Evolutionary conservation across 2,329 filamentous ascomycete genomes (phyloP), one percentile per base, ranked within the genome.

Genomic region (Sarocladium oryzae): DNA sequence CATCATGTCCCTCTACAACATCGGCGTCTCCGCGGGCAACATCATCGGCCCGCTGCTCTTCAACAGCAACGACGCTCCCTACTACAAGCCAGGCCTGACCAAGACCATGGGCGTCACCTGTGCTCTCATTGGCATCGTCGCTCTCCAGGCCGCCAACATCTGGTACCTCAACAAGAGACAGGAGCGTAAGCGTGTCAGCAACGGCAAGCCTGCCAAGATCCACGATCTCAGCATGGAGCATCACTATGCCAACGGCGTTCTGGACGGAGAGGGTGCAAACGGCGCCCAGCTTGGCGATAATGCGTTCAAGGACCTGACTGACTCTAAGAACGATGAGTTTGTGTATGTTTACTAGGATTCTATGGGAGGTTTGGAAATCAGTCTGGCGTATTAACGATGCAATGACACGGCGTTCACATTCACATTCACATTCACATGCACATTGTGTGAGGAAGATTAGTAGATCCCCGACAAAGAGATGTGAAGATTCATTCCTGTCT

Each of bases 41-140:
- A 85, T 88, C 52, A 73, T 87, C 58, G 84, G 83, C 0, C 84
- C 83, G 0, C 63, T 86, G 0, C 69, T 86, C 0, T 86, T 86
- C 66, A 74, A 69, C 54, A 66, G 72, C 9, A 68, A 69, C 5
- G 79, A 85, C 52, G 77, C 79, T 0, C 84, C 83, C 0, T 60
- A 64, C 5, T 87, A 86, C 56, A 71, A 69, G 2, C 77, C 77
- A 0, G 82, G 82, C 1, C 65, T 86, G 4, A 71, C 72, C 1
- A 72, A 73, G 9, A 79, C 81, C 0, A 64, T 83, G 51, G 78
- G 66, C 4, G 74, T 82, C 15, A 79, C 79, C 54, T 65, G 75
- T 4, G 75, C 76, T 0, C 63, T 86, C 48, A 71, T 77, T 1
- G 77, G 63, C 0, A 67, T 79, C 4, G 69, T 82, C 0, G 30